These are phyloP conservation scores for Suillus luteus DNA, from an alignment of 768 basidiomycete genomes.

Conservation along the genomic window DNA sequence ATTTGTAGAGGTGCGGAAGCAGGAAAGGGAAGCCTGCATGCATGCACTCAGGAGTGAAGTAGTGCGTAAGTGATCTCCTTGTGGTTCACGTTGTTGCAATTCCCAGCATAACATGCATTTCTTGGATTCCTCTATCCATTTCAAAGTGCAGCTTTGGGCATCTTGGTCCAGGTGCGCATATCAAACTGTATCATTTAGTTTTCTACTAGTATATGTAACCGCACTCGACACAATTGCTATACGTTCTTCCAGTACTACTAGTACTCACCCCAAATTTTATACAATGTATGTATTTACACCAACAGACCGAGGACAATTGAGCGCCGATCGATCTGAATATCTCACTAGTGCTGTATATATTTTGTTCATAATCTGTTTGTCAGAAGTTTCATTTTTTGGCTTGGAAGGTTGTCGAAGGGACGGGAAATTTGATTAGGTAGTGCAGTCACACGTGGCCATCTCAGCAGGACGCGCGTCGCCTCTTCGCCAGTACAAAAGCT, in stretches of 20 bases:
- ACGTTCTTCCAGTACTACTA: not conserved
- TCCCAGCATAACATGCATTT: no score
- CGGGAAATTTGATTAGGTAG: constrained; percentile 12
- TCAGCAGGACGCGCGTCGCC: constrained; percentile 36
- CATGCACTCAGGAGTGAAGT: not conserved
- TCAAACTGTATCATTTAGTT: not conserved
- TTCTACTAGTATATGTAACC: not conserved
- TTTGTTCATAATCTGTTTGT: not conserved
- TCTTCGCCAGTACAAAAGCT: constrained; percentile 10
- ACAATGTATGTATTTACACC: not conserved
- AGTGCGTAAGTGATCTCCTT: not conserved
- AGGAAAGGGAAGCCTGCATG: constrained; percentile 5
- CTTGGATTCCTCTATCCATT: not conserved
- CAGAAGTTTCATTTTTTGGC: not conserved
- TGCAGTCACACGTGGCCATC: constrained; percentile 16
- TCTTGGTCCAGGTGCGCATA: not conserved
- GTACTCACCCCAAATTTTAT: not conserved
- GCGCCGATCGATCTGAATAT: not conserved
- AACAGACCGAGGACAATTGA: not conserved
- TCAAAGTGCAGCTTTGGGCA: not conserved
- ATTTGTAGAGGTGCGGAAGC: constrained; percentile 6
- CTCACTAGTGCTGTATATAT: not conserved
- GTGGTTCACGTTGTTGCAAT: not conserved
- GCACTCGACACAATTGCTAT: not conserved
- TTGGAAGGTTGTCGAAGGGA: constrained; percentile 16